phyloP scores from a whole-genome alignment of 495 filamentous ascomycete species.

The Penicillium cosmopolitanum region DNA sequence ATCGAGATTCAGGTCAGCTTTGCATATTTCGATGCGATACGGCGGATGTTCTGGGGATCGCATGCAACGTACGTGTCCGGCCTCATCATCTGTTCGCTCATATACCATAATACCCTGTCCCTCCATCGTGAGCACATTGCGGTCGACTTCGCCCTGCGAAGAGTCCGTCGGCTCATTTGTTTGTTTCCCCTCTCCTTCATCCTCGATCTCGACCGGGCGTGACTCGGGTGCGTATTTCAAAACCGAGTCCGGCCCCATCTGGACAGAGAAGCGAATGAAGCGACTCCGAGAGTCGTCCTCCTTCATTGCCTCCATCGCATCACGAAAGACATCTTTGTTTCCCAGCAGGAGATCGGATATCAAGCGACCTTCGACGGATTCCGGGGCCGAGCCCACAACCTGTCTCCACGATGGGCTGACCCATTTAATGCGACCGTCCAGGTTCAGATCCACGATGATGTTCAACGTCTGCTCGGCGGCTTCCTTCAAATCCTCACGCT shows the following conservation, averaged over 20 bases:
- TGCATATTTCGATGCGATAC: background rate
- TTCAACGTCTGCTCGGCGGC: slow-evolving; percentile 96
- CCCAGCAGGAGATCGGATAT: slow-evolving; percentile 83
- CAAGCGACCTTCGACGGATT: slow-evolving; percentile 72
- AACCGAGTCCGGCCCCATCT: slow-evolving; percentile 71
- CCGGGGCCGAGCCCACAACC: slow-evolving; percentile 78
- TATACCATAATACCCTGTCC: slow-evolving; percentile 98
- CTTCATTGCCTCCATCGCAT: slow-evolving; percentile 85
- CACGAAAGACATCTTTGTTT: slow-evolving; percentile 75
- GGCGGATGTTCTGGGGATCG: background rate
- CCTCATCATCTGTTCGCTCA: slow-evolving; percentile 78
- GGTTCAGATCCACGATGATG: slow-evolving; percentile 88
- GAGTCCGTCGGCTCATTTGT: slow-evolving; percentile 39
- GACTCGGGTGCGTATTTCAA: slow-evolving; percentile 60
- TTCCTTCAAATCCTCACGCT: slow-evolving; percentile 89
- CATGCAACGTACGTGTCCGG: slow-evolving; percentile 77
- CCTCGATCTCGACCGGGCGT: slow-evolving; percentile 22
- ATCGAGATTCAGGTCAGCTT: slow-evolving; percentile 16
- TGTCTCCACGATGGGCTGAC: slow-evolving; percentile 97
- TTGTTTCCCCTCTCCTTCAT: slow-evolving; percentile 15
- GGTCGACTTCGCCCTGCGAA: slow-evolving; percentile 44
- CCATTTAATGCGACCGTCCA: slow-evolving; percentile 89
- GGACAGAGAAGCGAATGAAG: slow-evolving; percentile 83
- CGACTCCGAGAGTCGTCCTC: slow-evolving; percentile 91
- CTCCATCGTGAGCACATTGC: slow-evolving; percentile 75